Evolutionary conservation across 768 basidiomycete genomes (phyloP).

Genomic region (Termitomyces sp.): DNA sequence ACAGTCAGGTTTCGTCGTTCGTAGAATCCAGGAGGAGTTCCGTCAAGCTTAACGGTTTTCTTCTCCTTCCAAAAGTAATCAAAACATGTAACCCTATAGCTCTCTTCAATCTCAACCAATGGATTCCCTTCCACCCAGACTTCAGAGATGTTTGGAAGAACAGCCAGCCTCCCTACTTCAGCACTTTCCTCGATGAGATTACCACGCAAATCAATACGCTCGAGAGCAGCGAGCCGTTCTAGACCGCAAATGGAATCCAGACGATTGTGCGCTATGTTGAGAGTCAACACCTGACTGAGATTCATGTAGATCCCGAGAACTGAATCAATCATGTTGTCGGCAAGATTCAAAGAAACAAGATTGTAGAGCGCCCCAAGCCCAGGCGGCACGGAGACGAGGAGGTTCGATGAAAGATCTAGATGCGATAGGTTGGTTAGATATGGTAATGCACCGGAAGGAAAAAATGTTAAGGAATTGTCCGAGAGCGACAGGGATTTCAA

Average conservation of each 20-base stretch:
- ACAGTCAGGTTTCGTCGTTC: conserved; percentile 58
- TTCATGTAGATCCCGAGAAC: conserved; percentile 82
- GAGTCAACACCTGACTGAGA: conserved; percentile 67
- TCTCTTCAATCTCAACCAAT: conserved; percentile 64
- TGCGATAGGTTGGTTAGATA: conserved; percentile 72
- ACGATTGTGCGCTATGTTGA: conserved; percentile 84
- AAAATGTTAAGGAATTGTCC: conserved; percentile 77
- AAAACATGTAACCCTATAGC: conserved; percentile 75
- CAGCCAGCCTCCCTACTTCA: conserved; percentile 79
- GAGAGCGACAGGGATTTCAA: conserved; percentile 72
- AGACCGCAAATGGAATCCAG: conserved; percentile 94
- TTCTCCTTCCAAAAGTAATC: conserved; percentile 81
- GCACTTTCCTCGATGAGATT: conserved; percentile 79
- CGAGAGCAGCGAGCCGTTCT: conserved; percentile 80
- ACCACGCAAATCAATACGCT: conserved; percentile 76
- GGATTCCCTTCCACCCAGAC: conserved; percentile 87
- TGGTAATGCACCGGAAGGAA: conserved; percentile 61
- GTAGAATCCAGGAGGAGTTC: conserved; percentile 60
- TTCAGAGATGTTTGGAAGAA: conserved; percentile 72
- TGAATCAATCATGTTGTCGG: conserved; percentile 97
- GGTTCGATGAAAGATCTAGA: conserved; percentile 87
- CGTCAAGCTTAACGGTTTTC: conserved; percentile 75
- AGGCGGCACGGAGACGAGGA: conserved; percentile 82
- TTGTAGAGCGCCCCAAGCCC: conserved; percentile 70
- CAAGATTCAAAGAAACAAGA: conserved; percentile 88